phyloP scores from a whole-genome alignment of 306 rosid species.

The Pyrus communis region DNA sequence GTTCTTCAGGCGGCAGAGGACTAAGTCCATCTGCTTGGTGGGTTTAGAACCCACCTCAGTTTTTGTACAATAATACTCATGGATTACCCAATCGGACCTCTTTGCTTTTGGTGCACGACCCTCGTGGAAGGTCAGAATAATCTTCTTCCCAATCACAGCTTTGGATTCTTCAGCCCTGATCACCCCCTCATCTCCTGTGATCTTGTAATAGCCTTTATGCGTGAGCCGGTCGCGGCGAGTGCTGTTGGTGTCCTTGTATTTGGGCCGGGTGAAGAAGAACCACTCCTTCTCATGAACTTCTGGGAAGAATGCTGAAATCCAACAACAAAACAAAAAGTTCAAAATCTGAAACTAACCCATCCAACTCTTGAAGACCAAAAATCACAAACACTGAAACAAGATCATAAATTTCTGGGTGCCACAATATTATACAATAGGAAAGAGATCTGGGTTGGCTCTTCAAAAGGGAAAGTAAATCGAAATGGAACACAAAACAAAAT shows the following conservation, averaged over 20 bases:
- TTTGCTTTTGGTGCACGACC: slow-evolving; percentile 23
- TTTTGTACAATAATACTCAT: slow-evolving; percentile 42
- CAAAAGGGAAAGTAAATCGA: too few species aligned
- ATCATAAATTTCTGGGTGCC: neutral
- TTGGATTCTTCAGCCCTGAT: slow-evolving; percentile 22
- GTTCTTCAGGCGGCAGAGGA: too few species aligned
- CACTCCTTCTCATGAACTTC: slow-evolving; percentile 24
- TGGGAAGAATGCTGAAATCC: neutral
- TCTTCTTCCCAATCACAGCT: slow-evolving; percentile 46
- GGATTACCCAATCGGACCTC: slow-evolving; percentile 11
- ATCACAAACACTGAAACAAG: slow-evolving; percentile 3
- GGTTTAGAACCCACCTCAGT: too few species aligned
- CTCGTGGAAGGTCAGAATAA: slow-evolving; percentile 42
- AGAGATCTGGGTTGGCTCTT: too few species aligned
- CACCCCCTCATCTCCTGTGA: slow-evolving; percentile 38
- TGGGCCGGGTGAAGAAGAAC: slow-evolving; percentile 44
- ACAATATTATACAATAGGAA: too few species aligned
- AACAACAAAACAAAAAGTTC: too few species aligned
- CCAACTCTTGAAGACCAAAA: neutral
- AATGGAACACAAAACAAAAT: too few species aligned
- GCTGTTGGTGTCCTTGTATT: slow-evolving; percentile 28
- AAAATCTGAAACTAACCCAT: neutral
- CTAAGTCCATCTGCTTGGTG: too few species aligned
- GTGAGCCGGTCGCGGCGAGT: slow-evolving; percentile 39
- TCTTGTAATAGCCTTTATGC: slow-evolving; percentile 47